Percentiles rank a stretch among this genome's conserved stretches.
Conservation (phyloP, 306 rosid genomes). For the Prunus mume region DNA sequence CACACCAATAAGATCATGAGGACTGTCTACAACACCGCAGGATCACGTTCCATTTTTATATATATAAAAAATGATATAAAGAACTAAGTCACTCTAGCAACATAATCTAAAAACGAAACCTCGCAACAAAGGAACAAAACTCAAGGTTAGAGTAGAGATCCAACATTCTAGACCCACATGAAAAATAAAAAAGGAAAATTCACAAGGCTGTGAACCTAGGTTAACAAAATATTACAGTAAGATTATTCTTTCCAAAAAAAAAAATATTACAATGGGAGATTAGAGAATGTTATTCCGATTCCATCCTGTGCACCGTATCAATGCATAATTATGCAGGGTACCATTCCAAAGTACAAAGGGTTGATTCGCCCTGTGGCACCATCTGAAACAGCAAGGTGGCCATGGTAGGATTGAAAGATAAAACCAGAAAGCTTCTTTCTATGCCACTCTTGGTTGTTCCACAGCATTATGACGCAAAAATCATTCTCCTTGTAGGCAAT, state of each 20-base stretch:
- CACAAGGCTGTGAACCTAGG: slow-evolving; percentile 56
- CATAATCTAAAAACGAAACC: slow-evolving; percentile 1
- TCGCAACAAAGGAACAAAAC: slow-evolving; percentile 4
- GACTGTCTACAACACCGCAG: background rate
- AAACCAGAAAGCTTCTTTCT: slow-evolving; percentile 44
- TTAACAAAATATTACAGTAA: slow-evolving; percentile 67
- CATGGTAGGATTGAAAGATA: slow-evolving; percentile 40
- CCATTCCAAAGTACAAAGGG: slow-evolving; percentile 36
- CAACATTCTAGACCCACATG: slow-evolving; percentile 28
- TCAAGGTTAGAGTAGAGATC: slow-evolving; percentile 22
- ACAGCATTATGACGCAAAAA: slow-evolving; percentile 16
- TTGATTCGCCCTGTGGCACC: slow-evolving; percentile 44
- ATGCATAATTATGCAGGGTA: slow-evolving; percentile 35
- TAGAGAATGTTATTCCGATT: slow-evolving; percentile 49
- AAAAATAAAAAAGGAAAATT: slow-evolving; percentile 28
- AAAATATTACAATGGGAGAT: slow-evolving; percentile 75
- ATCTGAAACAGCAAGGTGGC: slow-evolving; percentile 44
- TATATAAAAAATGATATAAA: background rate
- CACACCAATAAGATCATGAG: background rate
- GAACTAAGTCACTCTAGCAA: background rate
- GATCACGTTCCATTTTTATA: background rate
- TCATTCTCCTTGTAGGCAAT: slow-evolving; percentile 94
- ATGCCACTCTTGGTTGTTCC: slow-evolving; percentile 42
- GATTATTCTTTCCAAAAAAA: slow-evolving; percentile 20
- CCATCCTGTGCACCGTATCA: slow-evolving; percentile 51